phyloP scores from a whole-genome alignment of 2,329 filamentous ascomycete genomes.

The Pseudocercospora fijiensis region DNA sequence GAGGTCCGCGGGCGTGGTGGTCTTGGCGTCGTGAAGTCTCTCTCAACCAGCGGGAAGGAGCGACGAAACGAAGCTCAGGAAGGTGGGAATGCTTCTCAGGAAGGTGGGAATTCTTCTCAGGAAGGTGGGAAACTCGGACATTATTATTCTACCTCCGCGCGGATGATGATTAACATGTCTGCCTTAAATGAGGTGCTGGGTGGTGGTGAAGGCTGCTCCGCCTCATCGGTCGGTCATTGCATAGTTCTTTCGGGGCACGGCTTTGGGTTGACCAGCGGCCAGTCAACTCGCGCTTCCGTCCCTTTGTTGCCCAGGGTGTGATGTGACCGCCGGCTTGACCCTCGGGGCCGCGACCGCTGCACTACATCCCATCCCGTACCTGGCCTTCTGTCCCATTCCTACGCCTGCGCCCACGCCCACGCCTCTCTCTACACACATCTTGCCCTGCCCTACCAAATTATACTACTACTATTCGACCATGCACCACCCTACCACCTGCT shows the following conservation, averaged over 20 bases:
- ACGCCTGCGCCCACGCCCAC: too few relatives aligned
- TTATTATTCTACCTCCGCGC: too few relatives aligned
- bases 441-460: neutral
- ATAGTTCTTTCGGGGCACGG: too few relatives aligned
- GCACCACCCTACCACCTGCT: constrained; percentile 8
- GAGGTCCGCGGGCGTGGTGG: neutral
- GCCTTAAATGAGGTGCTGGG: too few relatives aligned
- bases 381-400: neutral
- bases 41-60: neutral
- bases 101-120: neutral
- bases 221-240: too few relatives aligned
- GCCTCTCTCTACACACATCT: neutral
- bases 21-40: neutral
- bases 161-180: too few relatives aligned
- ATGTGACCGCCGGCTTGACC: neutral
- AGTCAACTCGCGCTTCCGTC: neutral
- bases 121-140: neutral
- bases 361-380: neutral
- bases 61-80: neutral
- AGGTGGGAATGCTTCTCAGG: neutral
- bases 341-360: neutral
- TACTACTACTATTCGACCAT: neutral
- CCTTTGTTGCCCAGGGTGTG: constrained; percentile 1
- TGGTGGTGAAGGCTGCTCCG: too few relatives aligned
- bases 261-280: neutral